Base-by-base conservation (phyloP, 352 stramenopile genomes). In the Discostella stelligera region DNA sequence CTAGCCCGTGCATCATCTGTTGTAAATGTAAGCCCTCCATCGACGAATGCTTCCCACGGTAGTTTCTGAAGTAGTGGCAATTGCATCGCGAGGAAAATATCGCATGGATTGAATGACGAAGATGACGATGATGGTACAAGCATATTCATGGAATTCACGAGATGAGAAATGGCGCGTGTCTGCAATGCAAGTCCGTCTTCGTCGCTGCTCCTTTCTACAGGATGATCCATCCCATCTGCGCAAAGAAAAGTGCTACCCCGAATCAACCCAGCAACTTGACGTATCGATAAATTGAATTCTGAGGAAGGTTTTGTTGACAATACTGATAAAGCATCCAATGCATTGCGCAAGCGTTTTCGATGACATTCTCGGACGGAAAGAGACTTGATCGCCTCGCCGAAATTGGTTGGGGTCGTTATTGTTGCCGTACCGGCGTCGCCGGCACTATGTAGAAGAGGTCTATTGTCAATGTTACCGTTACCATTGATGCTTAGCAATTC, bases 41-140 rank as follows among this genome's bases (percentile, higher is more conserved):
- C 46, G 18, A 66, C 27, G 13, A 73, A 73, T 48, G 37, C 58
- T 50, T 64, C n/a, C 52, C 66, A 61, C 13, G 62, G 10, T 41
- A 81, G 20, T 18, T 60, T 63, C 59, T 72, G 67, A 14, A 81
- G 66, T 9, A 77, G 13, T 4, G 73, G 66, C 46, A 59, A 58
- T 18, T 81, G 73, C n/a, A 77, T 58, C 8, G 62, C 41, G 25
- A 68, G 18, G 25, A 81, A 77, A 8, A 81, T 68, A 53, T 81
- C 73, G 25, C 25, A 50, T 53, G 66, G 73, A 61, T 53, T 21
- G 41, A 44, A 39, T 41, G 49, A 54, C 37, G 18, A 59, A 14
- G 50, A 59, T 30, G 50, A 32, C 50, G 50, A 59, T 23, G 53
- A 23, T 21, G 8, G 13, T 27, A 21, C 25, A 39, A 76, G 49